Conservation (phyloP, 441 rosid genomes). For the Omphalea diandra region DNA sequence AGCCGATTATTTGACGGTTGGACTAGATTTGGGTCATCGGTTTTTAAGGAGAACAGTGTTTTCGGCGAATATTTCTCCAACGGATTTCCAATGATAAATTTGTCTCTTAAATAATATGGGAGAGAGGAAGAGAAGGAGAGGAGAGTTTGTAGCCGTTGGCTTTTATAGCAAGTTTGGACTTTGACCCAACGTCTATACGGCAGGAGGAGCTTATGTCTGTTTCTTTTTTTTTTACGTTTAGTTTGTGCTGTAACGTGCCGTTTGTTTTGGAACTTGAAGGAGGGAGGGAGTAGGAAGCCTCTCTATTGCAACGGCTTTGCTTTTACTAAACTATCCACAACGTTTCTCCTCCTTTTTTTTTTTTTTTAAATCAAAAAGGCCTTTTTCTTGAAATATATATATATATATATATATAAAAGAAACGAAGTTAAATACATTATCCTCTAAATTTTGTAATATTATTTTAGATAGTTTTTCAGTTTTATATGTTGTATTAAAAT, state of each 20-base stretch:
- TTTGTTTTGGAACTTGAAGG: constrained; percentile 6
- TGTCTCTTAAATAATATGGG: constrained; percentile 8
- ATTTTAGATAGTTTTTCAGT: too few species aligned
- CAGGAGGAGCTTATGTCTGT: constrained; percentile 9
- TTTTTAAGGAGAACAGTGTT: constrained; percentile 22
- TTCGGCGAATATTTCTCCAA: constrained; percentile 38
- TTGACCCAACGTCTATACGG: constrained; percentile 29
- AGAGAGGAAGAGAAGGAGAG: neutral
- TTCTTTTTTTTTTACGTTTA: neutral
- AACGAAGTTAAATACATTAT: too few species aligned
- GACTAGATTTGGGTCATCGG: constrained; percentile 25
- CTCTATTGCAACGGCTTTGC: neutral
- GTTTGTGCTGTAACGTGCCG: constrained; percentile 6
- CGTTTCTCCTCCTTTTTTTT: too few species aligned
- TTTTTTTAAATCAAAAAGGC: too few species aligned
- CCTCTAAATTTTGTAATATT: too few species aligned
- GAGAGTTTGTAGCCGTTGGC: constrained; percentile 47
- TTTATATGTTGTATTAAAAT: too few species aligned
- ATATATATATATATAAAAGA: too few species aligned
- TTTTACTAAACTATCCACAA: too few species aligned
- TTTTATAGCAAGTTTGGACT: constrained; percentile 33
- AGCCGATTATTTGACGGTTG: constrained; percentile 18
- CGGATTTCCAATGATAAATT: constrained; percentile 24
- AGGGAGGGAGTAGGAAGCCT: too few species aligned
- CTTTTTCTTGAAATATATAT: too few species aligned